Percentiles rank a stretch among this genome's conserved stretches.
phyloP scores from a whole-genome alignment of 768 basidiomycete genomes.

The Vararia minispora region DNA sequence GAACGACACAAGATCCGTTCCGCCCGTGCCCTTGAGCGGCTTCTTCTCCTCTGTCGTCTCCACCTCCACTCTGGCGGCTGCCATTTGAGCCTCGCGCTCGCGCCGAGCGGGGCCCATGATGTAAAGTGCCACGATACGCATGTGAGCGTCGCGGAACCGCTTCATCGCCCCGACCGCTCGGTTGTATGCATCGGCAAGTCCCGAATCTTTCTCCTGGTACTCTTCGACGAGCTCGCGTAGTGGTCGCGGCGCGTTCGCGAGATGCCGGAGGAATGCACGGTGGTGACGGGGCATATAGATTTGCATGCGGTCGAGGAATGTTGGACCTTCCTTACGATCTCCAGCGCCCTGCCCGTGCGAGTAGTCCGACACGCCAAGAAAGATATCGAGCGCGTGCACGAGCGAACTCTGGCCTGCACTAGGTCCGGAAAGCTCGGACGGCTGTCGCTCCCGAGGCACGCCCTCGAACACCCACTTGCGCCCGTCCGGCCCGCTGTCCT shows the following conservation, averaged over 20 bases:
- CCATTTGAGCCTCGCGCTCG: constrained; percentile 13
- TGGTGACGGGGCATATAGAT: constrained; percentile 53
- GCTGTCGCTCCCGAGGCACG: constrained; percentile 21
- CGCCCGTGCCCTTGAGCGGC: constrained; percentile 41
- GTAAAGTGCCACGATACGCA: constrained; percentile 43
- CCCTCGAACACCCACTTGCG: constrained; percentile 36
- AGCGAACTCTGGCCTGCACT: constrained; percentile 54
- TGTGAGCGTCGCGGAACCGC: constrained; percentile 46
- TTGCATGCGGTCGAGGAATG: constrained; percentile 45
- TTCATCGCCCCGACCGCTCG: constrained; percentile 37
- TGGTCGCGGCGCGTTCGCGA: constrained; percentile 34
- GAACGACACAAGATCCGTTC: constrained; percentile 44
- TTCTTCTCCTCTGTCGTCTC: constrained; percentile 13
- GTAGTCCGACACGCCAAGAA: constrained; percentile 38
- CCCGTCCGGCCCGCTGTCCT: constrained; percentile 24
- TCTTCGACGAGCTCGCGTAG: constrained; percentile 32
- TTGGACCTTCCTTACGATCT: not conserved
- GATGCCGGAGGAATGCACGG: constrained; percentile 44
- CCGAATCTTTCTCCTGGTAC: constrained; percentile 9
- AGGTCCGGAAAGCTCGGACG: constrained; percentile 39
- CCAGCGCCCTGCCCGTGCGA: constrained; percentile 17
- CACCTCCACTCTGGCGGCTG: not conserved
- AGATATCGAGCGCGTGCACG: constrained; percentile 42
- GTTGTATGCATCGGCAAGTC: constrained; percentile 33
- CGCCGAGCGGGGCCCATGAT: constrained; percentile 40